Percentiles rank a stretch among this genome's conserved stretches.
These are phyloP conservation scores for Neocatenulostroma microsporum DNA, from an alignment of 2,329 filamentous ascomycete species.

Conservation along the genomic window DNA sequence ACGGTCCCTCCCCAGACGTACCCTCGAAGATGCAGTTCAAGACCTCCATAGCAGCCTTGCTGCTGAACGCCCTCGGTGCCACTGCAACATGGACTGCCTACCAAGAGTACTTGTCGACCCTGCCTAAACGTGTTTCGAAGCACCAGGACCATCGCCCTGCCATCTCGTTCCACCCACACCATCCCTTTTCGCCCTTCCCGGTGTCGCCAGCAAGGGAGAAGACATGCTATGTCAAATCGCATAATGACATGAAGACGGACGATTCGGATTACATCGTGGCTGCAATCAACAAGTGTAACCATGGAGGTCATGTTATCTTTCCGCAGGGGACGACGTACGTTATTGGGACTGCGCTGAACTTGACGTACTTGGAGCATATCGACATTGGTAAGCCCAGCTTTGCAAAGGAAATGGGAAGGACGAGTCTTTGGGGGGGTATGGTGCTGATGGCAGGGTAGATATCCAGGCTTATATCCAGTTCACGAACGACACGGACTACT, in stretches of 20 bases:
- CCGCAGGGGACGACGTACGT: constrained; percentile 49
- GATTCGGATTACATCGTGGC: constrained; percentile 47
- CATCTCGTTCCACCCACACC: constrained; percentile 29
- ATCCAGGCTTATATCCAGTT: constrained; percentile 56
- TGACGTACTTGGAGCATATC: constrained; percentile 56
- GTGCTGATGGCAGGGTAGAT: constrained; percentile 31
- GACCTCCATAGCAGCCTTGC: constrained; percentile 6
- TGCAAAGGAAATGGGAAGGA: not conserved
- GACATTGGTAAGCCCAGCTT: constrained; percentile 53
- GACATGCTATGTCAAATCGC: constrained; percentile 33
- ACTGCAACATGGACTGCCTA: constrained; percentile 25
- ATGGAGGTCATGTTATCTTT: constrained; percentile 56
- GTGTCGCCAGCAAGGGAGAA: constrained; percentile 29
- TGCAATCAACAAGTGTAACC: constrained; percentile 53
- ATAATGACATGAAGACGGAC: constrained; percentile 36
- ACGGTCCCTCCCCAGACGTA: too few relatives aligned
- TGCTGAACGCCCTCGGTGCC: constrained; percentile 14
- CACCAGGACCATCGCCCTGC: constrained; percentile 26
- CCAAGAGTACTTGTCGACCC: constrained; percentile 19
- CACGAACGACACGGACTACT: constrained; percentile 60
- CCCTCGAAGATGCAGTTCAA: constrained; percentile 7
- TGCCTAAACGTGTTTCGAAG: constrained; percentile 14
- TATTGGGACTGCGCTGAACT: constrained; percentile 56
- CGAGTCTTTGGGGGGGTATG: not conserved
- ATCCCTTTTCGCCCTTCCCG: constrained; percentile 29